A percentile compares a stretch with the other conserved stretches of the same genome.
Conservation (phyloP, 169 alveolate species). For the Plasmodium chabaudi region DNA sequence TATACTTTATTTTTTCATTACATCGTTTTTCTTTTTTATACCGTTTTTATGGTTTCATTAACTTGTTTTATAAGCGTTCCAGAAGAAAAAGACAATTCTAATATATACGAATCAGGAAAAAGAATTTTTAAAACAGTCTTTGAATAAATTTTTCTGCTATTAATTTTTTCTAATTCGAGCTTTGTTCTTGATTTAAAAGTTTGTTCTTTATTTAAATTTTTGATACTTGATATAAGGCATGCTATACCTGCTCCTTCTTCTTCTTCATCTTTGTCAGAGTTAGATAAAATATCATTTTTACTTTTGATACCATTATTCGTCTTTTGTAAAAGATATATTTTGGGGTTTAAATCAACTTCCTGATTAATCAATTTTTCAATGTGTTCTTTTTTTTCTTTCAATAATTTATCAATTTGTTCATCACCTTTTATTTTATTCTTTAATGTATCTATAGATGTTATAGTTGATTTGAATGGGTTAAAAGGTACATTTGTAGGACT, state of each 20-base stretch:
- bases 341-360: constrained; percentile 39
- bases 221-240: constrained; percentile 48
- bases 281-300: background rate
- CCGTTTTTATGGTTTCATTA: constrained; percentile 48
- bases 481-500: constrained; percentile 9
- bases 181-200: constrained; percentile 67
- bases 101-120: constrained; percentile 53
- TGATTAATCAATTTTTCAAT: constrained; percentile 59
- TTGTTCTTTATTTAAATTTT: constrained; percentile 48
- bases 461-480: constrained; percentile 61
- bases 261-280: constrained; percentile 33
- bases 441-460: constrained; percentile 40
- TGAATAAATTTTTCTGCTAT: constrained; percentile 42
- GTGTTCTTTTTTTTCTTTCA: constrained; percentile 50
- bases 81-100: constrained; percentile 67
- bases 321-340: constrained; percentile 22
- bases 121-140: constrained; percentile 61
- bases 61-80: constrained; percentile 49
- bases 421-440: constrained; percentile 28
- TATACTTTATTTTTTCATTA: background rate
- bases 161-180: constrained; percentile 45
- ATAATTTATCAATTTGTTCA: constrained; percentile 30
- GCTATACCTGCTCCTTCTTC: constrained; percentile 32
- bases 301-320: background rate
- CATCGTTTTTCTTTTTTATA: background rate